A percentile compares a stretch with the other conserved stretches of the same genome.
Conservation (phyloP, 441 rosid genomes). For the Lagerstroemia fauriei region DNA sequence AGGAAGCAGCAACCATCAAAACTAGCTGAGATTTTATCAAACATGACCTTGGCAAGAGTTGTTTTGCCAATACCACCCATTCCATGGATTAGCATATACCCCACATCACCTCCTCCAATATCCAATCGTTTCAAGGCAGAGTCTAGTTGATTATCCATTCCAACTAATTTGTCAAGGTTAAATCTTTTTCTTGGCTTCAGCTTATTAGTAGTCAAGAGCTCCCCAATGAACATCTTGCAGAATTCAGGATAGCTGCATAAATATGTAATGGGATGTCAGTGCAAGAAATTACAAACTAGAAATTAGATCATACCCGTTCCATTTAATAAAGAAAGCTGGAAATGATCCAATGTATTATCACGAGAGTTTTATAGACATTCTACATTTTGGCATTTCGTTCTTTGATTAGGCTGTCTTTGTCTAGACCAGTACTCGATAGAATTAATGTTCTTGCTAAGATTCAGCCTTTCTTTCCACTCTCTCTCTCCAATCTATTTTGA, state of each 20-base stretch:
- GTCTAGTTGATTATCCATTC: not conserved
- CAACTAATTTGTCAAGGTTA: not conserved
- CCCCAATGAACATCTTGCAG: not conserved
- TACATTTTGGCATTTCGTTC: no score
- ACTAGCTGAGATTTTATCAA: not conserved
- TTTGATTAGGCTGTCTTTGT: no score
- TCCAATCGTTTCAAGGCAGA: not conserved
- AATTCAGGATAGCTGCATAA: not conserved
- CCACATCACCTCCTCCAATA: not conserved
- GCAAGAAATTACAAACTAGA: not conserved
- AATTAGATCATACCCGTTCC: not conserved
- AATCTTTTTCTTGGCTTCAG: not conserved
- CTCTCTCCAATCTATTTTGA: no score
- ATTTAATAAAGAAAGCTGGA: not conserved
- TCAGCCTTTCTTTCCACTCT: not conserved
- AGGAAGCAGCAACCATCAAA: not conserved
- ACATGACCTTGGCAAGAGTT: not conserved
- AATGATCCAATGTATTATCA: no score
- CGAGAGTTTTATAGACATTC: no score
- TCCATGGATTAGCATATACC: not conserved
- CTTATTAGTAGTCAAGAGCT: not conserved
- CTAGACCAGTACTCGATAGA: no score
- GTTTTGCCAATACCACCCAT: constrained; percentile 8
- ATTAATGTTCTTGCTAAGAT: no score
- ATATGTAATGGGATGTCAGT: not conserved